These are phyloP conservation scores for Penicillium palitans DNA, from an alignment of 2,329 filamentous ascomycete species.

Conservation along the genomic window DNA sequence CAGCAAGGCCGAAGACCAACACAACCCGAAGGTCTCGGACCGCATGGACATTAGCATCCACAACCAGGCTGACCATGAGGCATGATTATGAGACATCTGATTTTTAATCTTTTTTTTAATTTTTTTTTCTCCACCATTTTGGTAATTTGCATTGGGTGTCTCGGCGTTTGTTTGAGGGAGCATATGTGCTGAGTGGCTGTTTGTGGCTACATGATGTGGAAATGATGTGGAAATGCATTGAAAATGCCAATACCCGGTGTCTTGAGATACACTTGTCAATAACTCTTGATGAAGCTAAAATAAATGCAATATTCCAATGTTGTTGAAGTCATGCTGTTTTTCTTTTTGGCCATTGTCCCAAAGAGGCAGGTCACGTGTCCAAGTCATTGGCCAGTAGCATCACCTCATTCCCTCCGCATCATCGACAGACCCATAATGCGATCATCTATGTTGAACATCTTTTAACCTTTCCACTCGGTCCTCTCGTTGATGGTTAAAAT, in stretches of 20 bases:
- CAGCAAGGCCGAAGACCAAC: conserved; percentile 30
- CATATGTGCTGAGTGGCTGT: conserved; percentile 16
- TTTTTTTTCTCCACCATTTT: conserved; percentile 4
- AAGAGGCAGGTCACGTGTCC: conserved; percentile 2
- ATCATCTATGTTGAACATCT: background rate
- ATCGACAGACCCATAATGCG: background rate
- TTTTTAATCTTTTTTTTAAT: background rate
- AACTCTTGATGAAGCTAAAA: conserved; percentile 6
- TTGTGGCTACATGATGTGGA: conserved; percentile 16
- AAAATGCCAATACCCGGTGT: conserved; percentile 11
- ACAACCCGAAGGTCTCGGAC: conserved; percentile 44
- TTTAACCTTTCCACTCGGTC: background rate
- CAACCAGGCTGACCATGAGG: conserved; percentile 51
- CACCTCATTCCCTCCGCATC: background rate
- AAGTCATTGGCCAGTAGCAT: background rate
- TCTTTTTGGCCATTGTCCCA: background rate
- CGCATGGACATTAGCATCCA: conserved; percentile 63
- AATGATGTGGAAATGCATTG: conserved; percentile 18
- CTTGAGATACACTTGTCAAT: conserved; percentile 8
- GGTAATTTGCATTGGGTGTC: conserved; percentile 26
- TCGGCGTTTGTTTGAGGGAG: conserved; percentile 22
- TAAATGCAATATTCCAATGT: conserved; percentile 1
- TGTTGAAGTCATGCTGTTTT: background rate
- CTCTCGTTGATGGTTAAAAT: background rate
- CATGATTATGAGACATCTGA: conserved; percentile 28